A percentile compares a stretch with the other conserved stretches of the same genome.
Conservation (phyloP, 2,329 filamentous ascomycete species). For the Trichoderma simmonsii region DNA sequence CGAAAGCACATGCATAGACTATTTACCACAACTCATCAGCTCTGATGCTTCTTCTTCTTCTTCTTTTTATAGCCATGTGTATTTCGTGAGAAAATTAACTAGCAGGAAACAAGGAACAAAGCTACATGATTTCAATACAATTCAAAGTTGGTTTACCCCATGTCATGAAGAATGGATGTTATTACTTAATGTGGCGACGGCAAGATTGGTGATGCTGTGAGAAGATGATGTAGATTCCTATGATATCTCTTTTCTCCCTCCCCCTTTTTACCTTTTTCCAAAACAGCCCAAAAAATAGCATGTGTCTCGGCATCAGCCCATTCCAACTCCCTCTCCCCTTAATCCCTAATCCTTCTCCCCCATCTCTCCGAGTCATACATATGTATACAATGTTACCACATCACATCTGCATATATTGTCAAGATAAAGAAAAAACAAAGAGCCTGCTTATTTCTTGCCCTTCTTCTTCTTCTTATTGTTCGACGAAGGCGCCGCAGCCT, state of each 20-base stretch:
- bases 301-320: neutral
- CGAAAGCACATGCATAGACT: neutral
- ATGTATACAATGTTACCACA: neutral
- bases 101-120: neutral
- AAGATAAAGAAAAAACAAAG: too few species aligned
- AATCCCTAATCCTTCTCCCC: neutral
- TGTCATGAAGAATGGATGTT: neutral
- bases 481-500: slow-evolving; percentile 42
- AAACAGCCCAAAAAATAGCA: neutral
- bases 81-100: neutral
- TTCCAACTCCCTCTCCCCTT: neutral
- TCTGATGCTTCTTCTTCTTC: neutral
- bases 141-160: neutral
- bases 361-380: neutral
- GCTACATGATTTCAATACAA: neutral
- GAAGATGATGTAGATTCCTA: neutral
- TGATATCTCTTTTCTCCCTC: neutral
- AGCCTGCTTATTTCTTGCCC: slow-evolving; percentile 47
- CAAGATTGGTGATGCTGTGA: neutral
- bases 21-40: neutral
- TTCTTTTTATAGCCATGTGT: neutral
- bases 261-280: neutral
- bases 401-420: neutral
- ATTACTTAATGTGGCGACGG: neutral
- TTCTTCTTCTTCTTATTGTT: slow-evolving; percentile 54